Conservation (phyloP, 192 early-diverging fungal species). For the Backusella luteola region DNA sequence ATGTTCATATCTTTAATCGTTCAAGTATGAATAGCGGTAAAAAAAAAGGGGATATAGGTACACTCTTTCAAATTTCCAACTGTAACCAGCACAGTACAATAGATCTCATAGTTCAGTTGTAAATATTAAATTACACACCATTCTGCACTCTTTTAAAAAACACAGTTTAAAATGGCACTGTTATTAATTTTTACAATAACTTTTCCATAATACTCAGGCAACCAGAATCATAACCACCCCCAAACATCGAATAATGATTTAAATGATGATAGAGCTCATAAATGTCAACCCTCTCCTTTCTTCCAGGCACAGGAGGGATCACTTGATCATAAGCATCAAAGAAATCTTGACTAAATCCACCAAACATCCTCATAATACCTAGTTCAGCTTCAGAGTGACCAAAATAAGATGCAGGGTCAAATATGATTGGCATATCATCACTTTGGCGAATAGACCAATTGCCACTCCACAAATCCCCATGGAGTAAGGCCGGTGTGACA, state of each 20-base stretch:
- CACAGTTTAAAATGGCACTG: too few relatives aligned
- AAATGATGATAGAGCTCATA: slow-evolving; percentile 12
- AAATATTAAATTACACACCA: too few relatives aligned
- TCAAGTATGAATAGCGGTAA: too few relatives aligned
- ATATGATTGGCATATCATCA: neutral
- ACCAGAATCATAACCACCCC: neutral
- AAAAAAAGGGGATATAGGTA: too few relatives aligned
- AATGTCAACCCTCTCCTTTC: neutral
- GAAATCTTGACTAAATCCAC: neutral
- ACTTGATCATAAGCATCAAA: neutral
- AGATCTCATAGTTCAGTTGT: neutral
- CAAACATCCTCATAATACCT: slow-evolving; percentile 7
- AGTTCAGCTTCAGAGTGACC: slow-evolving; percentile 1
- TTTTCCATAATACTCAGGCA: neutral
- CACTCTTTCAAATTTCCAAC: too few relatives aligned
- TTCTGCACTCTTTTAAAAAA: neutral
- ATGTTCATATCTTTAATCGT: too few relatives aligned
- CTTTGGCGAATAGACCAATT: neutral
- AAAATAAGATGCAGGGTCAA: neutral
- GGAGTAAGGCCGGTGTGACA: neutral
- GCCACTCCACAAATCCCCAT: slow-evolving; percentile 6
- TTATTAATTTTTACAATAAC: neutral
- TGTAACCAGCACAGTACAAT: neutral
- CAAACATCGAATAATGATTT: slow-evolving; percentile 10
- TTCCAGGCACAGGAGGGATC: neutral